A percentile compares a stretch with the other conserved stretches of the same genome.
These are phyloP conservation scores for Claviceps purpurea DNA, from an alignment of 2,329 filamentous ascomycete genomes.

Conservation along the genomic window DNA sequence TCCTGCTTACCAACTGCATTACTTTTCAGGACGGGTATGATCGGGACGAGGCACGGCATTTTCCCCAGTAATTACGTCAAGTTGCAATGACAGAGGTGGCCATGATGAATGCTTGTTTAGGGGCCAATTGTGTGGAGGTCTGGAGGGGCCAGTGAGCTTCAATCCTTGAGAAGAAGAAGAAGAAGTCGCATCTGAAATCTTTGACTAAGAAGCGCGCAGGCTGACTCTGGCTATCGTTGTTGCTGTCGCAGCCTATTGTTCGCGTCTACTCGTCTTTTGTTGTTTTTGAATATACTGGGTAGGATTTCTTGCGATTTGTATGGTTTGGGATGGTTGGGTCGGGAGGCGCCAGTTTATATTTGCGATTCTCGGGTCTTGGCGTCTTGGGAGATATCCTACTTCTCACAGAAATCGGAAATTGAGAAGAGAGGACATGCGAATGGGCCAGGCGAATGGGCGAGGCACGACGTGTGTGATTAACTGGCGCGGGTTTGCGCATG, in stretches of 20 bases:
- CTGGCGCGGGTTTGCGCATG: no score
- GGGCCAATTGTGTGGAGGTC: no score
- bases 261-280: neutral
- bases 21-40: slow-evolving; percentile 61
- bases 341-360: neutral
- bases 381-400: slow-evolving; percentile 1
- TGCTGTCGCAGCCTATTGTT: neutral
- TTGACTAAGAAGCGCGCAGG: no score
- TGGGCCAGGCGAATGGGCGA: no score
- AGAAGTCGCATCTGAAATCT: no score
- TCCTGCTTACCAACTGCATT: neutral
- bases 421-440: no score
- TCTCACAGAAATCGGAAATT: no score
- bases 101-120: neutral
- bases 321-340: neutral
- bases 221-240: neutral
- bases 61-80: slow-evolving; percentile 78
- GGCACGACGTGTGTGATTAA: no score
- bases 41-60: slow-evolving; percentile 75
- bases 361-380: slow-evolving; percentile 1
- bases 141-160: no score
- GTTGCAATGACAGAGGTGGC: slow-evolving; percentile 40
- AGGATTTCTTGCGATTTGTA: neutral
- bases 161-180: no score
- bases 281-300: neutral